Percentiles rank a stretch among this genome's conserved stretches.
Evolutionary conservation across 2,329 filamentous ascomycete genomes (phyloP).

Genomic region (Cyclaneusma minus): DNA sequence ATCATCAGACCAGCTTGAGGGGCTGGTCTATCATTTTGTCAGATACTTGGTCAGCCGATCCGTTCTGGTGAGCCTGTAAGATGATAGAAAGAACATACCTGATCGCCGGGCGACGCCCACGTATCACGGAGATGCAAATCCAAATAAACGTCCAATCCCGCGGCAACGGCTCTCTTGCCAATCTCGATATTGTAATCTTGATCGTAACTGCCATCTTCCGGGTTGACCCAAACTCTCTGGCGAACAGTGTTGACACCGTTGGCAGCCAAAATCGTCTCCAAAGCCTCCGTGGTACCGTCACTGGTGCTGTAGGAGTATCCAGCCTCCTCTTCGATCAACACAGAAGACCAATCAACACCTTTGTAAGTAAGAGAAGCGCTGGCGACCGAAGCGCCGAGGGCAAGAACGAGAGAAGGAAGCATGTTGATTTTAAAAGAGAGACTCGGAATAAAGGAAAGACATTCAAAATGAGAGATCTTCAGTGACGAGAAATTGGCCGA

Average conservation of each 20-base stretch:
- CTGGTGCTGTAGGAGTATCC: constrained; percentile 45
- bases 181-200: constrained; percentile 55
- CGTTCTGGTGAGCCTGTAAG: not conserved
- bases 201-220: constrained; percentile 47
- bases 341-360: constrained; percentile 57
- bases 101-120: constrained; percentile 54
- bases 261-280: constrained; percentile 46
- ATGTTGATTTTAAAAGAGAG: no score
- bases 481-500: no score
- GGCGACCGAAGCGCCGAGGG: constrained; percentile 12
- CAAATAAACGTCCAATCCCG: constrained; percentile 39
- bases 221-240: constrained; percentile 59
- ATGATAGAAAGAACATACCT: constrained; percentile 21
- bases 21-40: constrained; percentile 26
- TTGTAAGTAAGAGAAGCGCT: constrained; percentile 40
- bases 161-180: constrained; percentile 47
- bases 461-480: no score
- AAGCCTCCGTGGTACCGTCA: constrained; percentile 31
- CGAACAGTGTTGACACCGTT: constrained; percentile 55
- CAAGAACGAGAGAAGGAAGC: constrained; percentile 11
- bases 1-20: constrained; percentile 46
- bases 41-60: constrained; percentile 3
- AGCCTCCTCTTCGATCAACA: constrained; percentile 42
- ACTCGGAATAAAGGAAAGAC: no score
- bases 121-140: constrained; percentile 54